Base-by-base conservation (phyloP, 495 filamentous ascomycete species). In the Lentithecium fluviatile region DNA sequence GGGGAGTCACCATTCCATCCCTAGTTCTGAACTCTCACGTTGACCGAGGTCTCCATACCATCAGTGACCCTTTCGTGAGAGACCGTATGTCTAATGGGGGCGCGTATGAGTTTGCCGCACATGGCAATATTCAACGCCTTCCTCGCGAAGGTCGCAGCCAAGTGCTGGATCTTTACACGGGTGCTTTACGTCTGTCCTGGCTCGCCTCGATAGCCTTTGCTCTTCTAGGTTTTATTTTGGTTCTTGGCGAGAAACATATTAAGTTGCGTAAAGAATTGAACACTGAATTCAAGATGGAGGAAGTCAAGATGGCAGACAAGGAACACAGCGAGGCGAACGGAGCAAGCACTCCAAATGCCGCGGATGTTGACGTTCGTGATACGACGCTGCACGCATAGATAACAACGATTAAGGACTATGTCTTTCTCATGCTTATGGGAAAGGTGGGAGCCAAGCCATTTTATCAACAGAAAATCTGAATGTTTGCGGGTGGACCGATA, bases 1-100 rank as follows among this genome's bases (percentile, higher is more conserved):
- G 80, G 80, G 80, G 79, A 1, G 75, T 80, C 0, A 61, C 80
- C 0, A 73, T 84, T 29, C 77, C 82, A 4, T 68, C 74, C 0
- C 73, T 75, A 1, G 71, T 82, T 7, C 83, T 84, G 69, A 81
- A 81, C 65, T 74, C 70, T 42, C 72, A 65, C 13, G 67, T 73
- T 51, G 58, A 46, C 3, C 10, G 20, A 2, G 37, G 6, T 34
- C 1, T 3, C 25, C 0, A 0, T 3, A 1, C 11, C 11, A 51
- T 65, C n/a, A 11, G 11, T 8, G 49, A 65, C 26, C 8, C 1
- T 0, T 24, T 12, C 3, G 29, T 60, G 1, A 17, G 62, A 0
- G 20, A 10, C 1, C 13, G 2, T 49, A 19, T 65, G 1, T 6
- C 1, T 17, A 20, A 54, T 10, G 62, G 62, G 2, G 43, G 2